phyloP scores from a whole-genome alignment of 2,329 filamentous ascomycete species.

The Scleromitrula shiraiana region DNA sequence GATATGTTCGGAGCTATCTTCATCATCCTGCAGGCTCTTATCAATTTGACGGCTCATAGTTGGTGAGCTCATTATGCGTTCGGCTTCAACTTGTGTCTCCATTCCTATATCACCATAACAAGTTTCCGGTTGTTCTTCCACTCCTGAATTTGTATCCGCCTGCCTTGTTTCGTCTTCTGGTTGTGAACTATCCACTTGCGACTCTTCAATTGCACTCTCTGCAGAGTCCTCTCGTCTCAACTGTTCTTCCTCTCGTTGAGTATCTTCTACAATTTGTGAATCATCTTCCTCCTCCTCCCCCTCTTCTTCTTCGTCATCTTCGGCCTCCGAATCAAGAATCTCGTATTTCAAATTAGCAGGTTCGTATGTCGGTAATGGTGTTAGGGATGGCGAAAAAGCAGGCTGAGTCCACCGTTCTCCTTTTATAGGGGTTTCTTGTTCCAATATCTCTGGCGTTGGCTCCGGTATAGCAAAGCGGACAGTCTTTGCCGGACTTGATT shows the following conservation, averaged over 20 bases:
- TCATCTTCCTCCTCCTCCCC: not conserved
- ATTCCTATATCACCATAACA: slow-evolving; percentile 24
- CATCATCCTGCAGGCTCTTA: slow-evolving; percentile 2
- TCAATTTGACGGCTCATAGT: not conserved
- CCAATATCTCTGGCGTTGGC: slow-evolving; percentile 5
- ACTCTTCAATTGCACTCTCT: not conserved
- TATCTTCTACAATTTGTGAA: not conserved
- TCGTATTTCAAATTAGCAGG: slow-evolving; percentile 14
- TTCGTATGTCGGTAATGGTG: not conserved
- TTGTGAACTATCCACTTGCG: not conserved
- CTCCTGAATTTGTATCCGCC: not conserved
- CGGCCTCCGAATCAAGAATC: slow-evolving; percentile 26
- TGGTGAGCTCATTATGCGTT: slow-evolving; percentile 10
- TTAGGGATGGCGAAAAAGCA: not conserved
- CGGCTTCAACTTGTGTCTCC: slow-evolving; percentile 22
- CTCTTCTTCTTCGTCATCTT: slow-evolving; percentile 13
- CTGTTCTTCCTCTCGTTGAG: not conserved
- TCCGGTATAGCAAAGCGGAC: slow-evolving; percentile 23
- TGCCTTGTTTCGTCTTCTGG: not conserved
- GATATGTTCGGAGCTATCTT: slow-evolving; percentile 3
- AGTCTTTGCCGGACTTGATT: slow-evolving; percentile 23
- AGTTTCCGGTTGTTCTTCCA: slow-evolving; percentile 18
- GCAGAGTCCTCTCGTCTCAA: not conserved
- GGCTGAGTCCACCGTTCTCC: not conserved
- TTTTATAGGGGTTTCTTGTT: slow-evolving; percentile 5